phyloP scores from a whole-genome alignment of 768 basidiomycete genomes.

The Coprinopsis cinerea region DNA sequence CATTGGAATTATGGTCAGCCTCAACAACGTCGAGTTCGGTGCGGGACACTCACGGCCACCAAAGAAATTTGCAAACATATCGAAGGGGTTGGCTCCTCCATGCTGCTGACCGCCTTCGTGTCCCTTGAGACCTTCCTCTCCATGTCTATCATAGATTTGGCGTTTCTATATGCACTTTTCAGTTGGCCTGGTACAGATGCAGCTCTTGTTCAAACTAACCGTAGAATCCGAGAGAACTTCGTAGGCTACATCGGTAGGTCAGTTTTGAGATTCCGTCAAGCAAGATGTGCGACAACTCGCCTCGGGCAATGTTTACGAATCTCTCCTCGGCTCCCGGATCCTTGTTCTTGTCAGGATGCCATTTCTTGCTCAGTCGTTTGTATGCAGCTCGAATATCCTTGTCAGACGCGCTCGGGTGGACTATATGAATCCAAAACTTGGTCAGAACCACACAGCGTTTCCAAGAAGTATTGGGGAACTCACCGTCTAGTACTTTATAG shows the following conservation, averaged over 20 bases:
- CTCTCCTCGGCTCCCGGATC: conserved; percentile 73
- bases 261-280: background rate
- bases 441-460: background rate
- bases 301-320: conserved; percentile 89
- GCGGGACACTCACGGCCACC: conserved; percentile 57
- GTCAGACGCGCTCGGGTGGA: conserved; percentile 76
- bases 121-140: conserved; percentile 91
- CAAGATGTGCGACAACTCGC: conserved; percentile 34
- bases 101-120: conserved; percentile 83
- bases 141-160: conserved; percentile 89
- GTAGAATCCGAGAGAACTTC: conserved; percentile 87
- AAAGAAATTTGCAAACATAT: conserved; percentile 92
- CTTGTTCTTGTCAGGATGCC: conserved; percentile 94
- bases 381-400: conserved; percentile 90
- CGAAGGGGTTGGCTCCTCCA: conserved; percentile 85
- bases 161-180: conserved; percentile 57
- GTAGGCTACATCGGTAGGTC: conserved; percentile 53
- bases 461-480: conserved; percentile 23
- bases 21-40: background rate
- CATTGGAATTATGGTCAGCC: too few relatives aligned
- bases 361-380: conserved; percentile 82
- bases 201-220: conserved; percentile 36
- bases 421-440: conserved; percentile 18
- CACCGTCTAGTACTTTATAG: conserved; percentile 80
- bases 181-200: background rate